Percentiles rank a stretch among this genome's conserved stretches.
phyloP scores from a whole-genome alignment of 768 basidiomycete genomes.

The Kwoniella mangroviensis region DNA sequence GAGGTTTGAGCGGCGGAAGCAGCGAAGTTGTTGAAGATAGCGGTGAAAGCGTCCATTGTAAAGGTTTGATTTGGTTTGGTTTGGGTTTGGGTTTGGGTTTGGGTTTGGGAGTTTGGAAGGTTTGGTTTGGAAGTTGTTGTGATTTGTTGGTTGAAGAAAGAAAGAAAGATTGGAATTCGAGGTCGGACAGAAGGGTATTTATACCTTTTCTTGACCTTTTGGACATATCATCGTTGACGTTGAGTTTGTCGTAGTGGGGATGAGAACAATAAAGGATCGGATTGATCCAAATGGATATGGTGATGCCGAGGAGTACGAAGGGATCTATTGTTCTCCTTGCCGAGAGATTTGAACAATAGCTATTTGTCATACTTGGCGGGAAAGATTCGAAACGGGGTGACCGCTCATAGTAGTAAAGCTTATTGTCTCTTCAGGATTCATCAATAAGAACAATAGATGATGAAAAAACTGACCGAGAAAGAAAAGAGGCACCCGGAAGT shows the following conservation, averaged over 20 bases:
- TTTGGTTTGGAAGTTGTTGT: constrained; percentile 4
- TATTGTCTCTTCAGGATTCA: background rate
- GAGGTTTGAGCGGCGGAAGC: constrained; percentile 11
- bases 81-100: constrained; percentile 22
- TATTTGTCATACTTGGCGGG: background rate
- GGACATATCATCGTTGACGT: background rate
- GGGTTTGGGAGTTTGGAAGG: background rate
- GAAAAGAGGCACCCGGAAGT: background rate
- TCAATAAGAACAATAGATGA: background rate
- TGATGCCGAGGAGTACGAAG: background rate
- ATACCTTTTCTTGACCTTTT: background rate
- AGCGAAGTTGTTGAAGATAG: constrained; percentile 30
- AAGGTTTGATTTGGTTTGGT: constrained; percentile 32
- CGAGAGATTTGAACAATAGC: background rate
- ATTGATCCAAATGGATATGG: background rate
- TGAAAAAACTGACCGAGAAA: background rate
- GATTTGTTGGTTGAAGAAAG: constrained; percentile 10
- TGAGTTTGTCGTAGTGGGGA: background rate
- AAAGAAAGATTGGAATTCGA: background rate
- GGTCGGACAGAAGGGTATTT: background rate
- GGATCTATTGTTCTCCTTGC: background rate
- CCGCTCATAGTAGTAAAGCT: background rate
- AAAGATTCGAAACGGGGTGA: background rate
- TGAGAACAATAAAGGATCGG: background rate
- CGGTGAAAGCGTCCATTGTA: constrained; percentile 50